phyloP scores from a whole-genome alignment of 2,329 filamentous ascomycete species.

The Alternaria atra region DNA sequence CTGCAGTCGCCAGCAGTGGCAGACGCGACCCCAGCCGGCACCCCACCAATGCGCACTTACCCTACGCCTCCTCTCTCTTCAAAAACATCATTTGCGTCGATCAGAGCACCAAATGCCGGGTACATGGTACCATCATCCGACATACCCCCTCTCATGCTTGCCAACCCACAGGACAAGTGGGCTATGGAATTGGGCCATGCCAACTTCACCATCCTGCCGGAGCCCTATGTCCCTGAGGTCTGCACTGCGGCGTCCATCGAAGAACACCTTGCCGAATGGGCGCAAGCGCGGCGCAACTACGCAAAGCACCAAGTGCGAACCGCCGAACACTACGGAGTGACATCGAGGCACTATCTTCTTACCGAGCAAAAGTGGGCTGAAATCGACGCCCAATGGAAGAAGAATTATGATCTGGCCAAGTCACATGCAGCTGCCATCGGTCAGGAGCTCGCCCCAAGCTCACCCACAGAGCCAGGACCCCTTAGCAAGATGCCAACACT shows the following conservation, averaged over 20 bases:
- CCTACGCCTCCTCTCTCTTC: slow-evolving; percentile 79
- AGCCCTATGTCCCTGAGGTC: slow-evolving; percentile 75
- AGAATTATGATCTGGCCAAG: slow-evolving; percentile 72
- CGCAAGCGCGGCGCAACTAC: slow-evolving; percentile 83
- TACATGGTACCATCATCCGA: slow-evolving; percentile 61
- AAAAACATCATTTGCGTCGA: slow-evolving; percentile 79
- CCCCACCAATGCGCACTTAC: slow-evolving; percentile 56
- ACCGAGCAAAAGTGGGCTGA: slow-evolving; percentile 90
- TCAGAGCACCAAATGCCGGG: slow-evolving; percentile 61
- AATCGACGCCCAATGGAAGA: slow-evolving; percentile 78
- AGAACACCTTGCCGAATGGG: slow-evolving; percentile 80
- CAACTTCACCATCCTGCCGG: slow-evolving; percentile 87
- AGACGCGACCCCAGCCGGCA: slow-evolving; percentile 63
- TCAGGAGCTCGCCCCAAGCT: slow-evolving; percentile 45
- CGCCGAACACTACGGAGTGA: slow-evolving; percentile 88
- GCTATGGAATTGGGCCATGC: slow-evolving; percentile 86
- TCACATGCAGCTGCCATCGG: slow-evolving; percentile 49
- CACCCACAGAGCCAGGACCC: slow-evolving; percentile 60
- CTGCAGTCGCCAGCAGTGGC: slow-evolving; percentile 82
- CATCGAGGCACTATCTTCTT: slow-evolving; percentile 85
- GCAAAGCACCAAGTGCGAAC: slow-evolving; percentile 88
- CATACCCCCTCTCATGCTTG: slow-evolving; percentile 70
- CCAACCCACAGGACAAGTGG: slow-evolving; percentile 83
- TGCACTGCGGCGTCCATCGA: slow-evolving; percentile 69
- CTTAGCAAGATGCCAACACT: slow-evolving; percentile 74